These are phyloP conservation scores for Thielaviopsis cerberus DNA, from an alignment of 2,329 filamentous ascomycete genomes.

Conservation along the genomic window DNA sequence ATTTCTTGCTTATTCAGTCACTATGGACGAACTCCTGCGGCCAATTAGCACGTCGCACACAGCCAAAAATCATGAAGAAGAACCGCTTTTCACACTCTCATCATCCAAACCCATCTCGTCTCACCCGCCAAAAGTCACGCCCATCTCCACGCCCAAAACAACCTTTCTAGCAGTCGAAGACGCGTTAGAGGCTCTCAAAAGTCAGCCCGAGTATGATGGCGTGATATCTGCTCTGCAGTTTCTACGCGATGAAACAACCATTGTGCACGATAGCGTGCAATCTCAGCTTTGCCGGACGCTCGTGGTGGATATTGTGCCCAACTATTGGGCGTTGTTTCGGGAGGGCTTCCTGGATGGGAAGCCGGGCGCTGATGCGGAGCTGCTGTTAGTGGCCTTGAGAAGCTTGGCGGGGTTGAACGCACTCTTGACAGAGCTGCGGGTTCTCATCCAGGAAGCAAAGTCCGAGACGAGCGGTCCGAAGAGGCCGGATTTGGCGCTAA, in stretches of 20 bases:
- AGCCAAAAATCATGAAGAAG: constrained; percentile 17
- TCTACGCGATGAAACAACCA: constrained; percentile 18
- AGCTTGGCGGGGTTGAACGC: constrained; percentile 65
- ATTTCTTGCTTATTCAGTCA: neutral
- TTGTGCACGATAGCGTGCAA: neutral
- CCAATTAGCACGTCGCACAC: constrained; percentile 34
- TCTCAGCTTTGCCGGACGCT: constrained; percentile 54
- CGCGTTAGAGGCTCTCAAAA: constrained; percentile 39
- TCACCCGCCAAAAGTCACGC: neutral
- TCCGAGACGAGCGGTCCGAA: constrained; percentile 20
- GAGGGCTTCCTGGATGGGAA: constrained; percentile 21
- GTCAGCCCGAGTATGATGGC: constrained; percentile 41
- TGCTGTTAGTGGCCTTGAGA: constrained; percentile 46
- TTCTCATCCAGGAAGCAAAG: constrained; percentile 35
- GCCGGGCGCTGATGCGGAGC: constrained; percentile 21
- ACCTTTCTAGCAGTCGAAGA: constrained; percentile 24
- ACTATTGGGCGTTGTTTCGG: constrained; percentile 56
- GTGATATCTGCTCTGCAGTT: constrained; percentile 35
- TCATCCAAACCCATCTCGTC: neutral
- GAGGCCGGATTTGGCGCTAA: constrained; percentile 25
- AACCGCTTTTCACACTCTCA: constrained; percentile 20
- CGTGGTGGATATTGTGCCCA: constrained; percentile 55
- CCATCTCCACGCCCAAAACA: neutral
- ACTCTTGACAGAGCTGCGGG: constrained; percentile 49
- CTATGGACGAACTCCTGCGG: constrained; percentile 38